A percentile compares a stretch with the other conserved stretches of the same genome.
Conservation (phyloP, 257 asterid species). For the Nicotiana benthamiana region DNA sequence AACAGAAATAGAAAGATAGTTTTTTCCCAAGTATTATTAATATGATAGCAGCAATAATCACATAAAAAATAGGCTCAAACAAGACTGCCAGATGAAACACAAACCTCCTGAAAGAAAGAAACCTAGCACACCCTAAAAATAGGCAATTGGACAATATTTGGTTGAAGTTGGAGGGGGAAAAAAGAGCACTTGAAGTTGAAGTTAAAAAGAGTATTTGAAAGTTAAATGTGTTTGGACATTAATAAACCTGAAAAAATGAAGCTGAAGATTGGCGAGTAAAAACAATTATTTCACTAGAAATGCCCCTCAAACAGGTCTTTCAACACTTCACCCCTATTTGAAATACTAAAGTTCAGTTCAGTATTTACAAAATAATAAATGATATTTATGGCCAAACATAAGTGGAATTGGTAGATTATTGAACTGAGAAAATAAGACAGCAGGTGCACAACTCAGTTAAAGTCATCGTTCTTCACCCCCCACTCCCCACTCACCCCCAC, state of each 20-base stretch:
- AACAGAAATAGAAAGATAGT: background rate
- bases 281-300: background rate
- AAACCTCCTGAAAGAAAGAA: background rate
- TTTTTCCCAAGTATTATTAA: background rate
- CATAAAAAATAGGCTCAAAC: background rate
- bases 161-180: background rate
- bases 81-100: background rate
- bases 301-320: background rate
- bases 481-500: too few species aligned
- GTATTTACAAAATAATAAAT: background rate
- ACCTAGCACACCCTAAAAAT: background rate
- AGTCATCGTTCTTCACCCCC: background rate
- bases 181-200: background rate
- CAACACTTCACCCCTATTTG: background rate
- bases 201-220: background rate
- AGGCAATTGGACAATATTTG: background rate
- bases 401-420: background rate
- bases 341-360: background rate
- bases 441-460: background rate
- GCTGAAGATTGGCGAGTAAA: background rate
- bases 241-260: background rate
- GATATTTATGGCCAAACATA: too few species aligned
- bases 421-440: background rate
- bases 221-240: background rate
- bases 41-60: background rate